Evolutionary conservation across 2,329 filamentous ascomycete species (phyloP).

Genomic region (Colletotrichum gigasporum): DNA sequence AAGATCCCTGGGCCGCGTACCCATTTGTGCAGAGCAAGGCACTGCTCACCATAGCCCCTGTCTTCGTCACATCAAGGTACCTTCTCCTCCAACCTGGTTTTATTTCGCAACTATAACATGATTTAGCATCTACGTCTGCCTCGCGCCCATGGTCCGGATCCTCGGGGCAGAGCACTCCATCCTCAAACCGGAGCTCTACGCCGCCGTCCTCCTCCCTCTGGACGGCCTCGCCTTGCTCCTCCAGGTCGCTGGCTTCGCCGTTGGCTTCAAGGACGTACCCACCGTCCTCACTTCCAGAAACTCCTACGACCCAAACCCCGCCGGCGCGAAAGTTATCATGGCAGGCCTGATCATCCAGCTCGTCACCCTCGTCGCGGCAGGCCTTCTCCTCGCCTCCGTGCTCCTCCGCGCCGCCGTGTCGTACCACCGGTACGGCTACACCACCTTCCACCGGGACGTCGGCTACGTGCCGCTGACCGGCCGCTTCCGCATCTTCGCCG

Average conservation of each 20-base stretch:
- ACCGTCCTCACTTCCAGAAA: not conserved
- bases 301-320: slow-evolving; percentile 17
- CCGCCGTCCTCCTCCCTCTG: slow-evolving; percentile 37
- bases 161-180: slow-evolving; percentile 42
- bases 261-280: slow-evolving; percentile 37
- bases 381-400: slow-evolving; percentile 37
- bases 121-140: slow-evolving; percentile 40
- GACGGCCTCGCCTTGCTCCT: slow-evolving; percentile 38
- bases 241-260: slow-evolving; percentile 38
- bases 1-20: slow-evolving; percentile 37
- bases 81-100: not conserved
- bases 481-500: slow-evolving; percentile 40
- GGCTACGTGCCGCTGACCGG: slow-evolving; percentile 37
- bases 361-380: slow-evolving; percentile 35
- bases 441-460: slow-evolving; percentile 39
- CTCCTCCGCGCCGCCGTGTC: slow-evolving; percentile 35
- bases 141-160: slow-evolving; percentile 36
- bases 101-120: not conserved
- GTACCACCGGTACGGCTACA: slow-evolving; percentile 38
- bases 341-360: slow-evolving; percentile 39
- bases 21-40: slow-evolving; percentile 36
- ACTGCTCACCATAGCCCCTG: slow-evolving; percentile 39
- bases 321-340: slow-evolving; percentile 37
- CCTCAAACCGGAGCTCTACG: slow-evolving; percentile 36
- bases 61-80: slow-evolving; percentile 39